A percentile compares a stretch with the other conserved stretches of the same genome.
Conservation (phyloP, 2,329 filamentous ascomycete species). For the Purpureocillium lavendulum region DNA sequence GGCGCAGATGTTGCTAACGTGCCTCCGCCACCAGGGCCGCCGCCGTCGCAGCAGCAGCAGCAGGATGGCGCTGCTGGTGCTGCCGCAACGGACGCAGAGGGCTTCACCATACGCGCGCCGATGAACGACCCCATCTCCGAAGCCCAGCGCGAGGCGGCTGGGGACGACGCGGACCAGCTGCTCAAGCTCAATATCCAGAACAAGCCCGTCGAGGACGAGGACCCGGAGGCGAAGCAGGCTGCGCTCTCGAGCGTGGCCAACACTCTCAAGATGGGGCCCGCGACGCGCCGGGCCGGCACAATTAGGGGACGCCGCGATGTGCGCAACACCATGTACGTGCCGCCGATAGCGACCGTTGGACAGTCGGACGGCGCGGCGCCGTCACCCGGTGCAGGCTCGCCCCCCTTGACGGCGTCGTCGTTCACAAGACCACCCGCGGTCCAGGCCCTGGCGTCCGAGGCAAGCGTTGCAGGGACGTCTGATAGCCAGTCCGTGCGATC, state of each 20-base stretch:
- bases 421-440: conserved; percentile 36
- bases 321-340: conserved; percentile 81
- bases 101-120: conserved; percentile 63
- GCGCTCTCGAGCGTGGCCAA: conserved; percentile 70
- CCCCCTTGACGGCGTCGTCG: conserved; percentile 7
- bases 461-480: conserved; percentile 51
- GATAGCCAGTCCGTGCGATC: conserved; percentile 92
- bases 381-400: conserved; percentile 6
- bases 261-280: conserved; percentile 57
- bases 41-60: conserved; percentile 33
- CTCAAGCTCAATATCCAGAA: conserved; percentile 78
- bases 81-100: conserved; percentile 56
- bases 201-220: conserved; percentile 68
- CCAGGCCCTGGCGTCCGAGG: conserved; percentile 53
- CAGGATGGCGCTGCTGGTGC: no score
- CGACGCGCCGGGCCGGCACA: conserved; percentile 64
- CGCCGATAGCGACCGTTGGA: conserved; percentile 22
- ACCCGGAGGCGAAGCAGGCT: conserved; percentile 64
- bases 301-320: conserved; percentile 84
- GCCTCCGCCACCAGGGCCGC: conserved; percentile 41
- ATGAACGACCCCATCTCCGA: conserved; percentile 60
- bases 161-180: conserved; percentile 53
- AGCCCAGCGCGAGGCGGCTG: conserved; percentile 55
- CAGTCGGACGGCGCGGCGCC: conserved; percentile 14
- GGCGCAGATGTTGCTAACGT: conserved; percentile 45